Percentiles rank a stretch among this genome's conserved stretches.
Conservation (phyloP, 148 eudicot species). For the Polygonum aviculare region DNA sequence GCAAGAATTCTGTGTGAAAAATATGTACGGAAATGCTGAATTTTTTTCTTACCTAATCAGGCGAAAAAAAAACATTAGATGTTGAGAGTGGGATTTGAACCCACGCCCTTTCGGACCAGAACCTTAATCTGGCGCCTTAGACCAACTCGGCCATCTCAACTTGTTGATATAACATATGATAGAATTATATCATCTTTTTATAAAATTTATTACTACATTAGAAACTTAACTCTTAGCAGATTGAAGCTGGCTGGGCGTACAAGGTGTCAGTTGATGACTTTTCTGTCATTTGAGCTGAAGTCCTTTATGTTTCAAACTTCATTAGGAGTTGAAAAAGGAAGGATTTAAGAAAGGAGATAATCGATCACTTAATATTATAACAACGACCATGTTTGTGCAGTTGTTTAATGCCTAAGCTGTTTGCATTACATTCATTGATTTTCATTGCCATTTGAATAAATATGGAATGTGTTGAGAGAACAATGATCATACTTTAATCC, state of each 20-base stretch:
- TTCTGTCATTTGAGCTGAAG: no score
- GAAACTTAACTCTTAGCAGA: neutral
- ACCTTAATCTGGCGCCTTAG: constrained; percentile 99
- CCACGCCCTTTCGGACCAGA: constrained; percentile 99
- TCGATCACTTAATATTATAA: neutral
- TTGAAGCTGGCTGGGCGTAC: neutral
- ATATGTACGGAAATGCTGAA: no score
- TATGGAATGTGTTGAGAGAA: no score
- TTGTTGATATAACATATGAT: neutral
- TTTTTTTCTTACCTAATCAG: no score
- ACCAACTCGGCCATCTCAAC: constrained; percentile 99
- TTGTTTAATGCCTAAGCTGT: neutral
- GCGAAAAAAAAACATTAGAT: neutral
- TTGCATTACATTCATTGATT: neutral
- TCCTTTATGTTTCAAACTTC: neutral
- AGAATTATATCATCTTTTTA: neutral
- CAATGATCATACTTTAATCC: no score
- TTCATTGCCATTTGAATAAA: no score
- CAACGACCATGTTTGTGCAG: neutral
- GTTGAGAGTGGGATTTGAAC: constrained; percentile 97
- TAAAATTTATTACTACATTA: no score
- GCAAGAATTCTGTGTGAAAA: no score
- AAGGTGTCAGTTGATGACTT: neutral
- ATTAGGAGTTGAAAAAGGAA: neutral
- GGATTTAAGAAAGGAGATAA: neutral